These are phyloP conservation scores for Eucalyptus camaldulensis DNA, from an alignment of 345 rosid genomes.

Conservation along the genomic window DNA sequence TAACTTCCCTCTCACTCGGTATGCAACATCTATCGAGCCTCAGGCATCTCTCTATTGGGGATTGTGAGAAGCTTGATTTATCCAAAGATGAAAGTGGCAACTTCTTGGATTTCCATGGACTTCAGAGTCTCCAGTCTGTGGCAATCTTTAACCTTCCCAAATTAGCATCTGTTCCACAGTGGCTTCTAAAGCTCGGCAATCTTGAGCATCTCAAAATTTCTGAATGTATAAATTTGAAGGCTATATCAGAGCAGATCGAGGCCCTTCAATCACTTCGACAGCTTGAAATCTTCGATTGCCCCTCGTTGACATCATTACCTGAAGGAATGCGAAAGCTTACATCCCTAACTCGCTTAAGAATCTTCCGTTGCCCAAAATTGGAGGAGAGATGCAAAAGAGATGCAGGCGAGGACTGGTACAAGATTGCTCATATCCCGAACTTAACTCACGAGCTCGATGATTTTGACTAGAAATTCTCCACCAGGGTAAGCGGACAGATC, in stretches of 20 bases:
- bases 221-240: fast-evolving
- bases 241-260: no score
- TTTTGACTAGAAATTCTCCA: background rate
- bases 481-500: background rate
- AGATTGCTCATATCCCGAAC: background rate
- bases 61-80: background rate
- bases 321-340: background rate
- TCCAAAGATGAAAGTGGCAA: background rate
- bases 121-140: background rate
- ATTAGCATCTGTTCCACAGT: background rate
- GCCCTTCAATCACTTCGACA: no score
- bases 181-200: background rate
- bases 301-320: background rate
- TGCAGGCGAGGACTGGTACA: background rate
- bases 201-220: fast-evolving
- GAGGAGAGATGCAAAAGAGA: background rate
- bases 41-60: fast-evolving
- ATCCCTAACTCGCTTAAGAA: background rate
- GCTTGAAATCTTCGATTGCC: no score
- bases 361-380: fast-evolving
- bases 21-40: background rate
- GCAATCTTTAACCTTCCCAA: fast-evolving
- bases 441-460: background rate
- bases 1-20: background rate
- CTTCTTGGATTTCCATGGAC: background rate